Evolutionary conservation across 495 filamentous ascomycete genomes (phyloP), one percentile per base, ranked within the genome.

Genomic region (Annulohypoxylon maeteangense): DNA sequence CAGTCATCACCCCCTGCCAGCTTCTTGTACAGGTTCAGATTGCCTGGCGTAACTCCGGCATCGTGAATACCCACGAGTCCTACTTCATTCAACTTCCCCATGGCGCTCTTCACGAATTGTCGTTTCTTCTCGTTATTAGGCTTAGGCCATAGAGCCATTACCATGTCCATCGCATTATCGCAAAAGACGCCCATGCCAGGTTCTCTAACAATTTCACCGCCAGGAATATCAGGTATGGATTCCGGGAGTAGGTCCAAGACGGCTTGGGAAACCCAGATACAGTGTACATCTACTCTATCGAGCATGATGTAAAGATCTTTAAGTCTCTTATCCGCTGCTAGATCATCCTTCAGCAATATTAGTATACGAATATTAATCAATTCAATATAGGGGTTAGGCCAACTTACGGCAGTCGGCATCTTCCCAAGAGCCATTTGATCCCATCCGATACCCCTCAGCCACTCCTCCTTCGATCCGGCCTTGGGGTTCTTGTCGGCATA

Each of bases 121-220:
- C 74, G 78, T 61, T 86, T 89, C 62, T 81, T 80, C 12, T 78
- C 79, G 4, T 67, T 70, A 44, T 79, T 79, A 1, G 87, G 88
- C 58, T 81, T 83, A 1, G 87, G 87, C 81, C 86, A 89, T 12
- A 86, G 56, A 8, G 78, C 74, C 48, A 79, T 77, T 16, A 90
- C 82, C 22, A 89, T 77, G 56, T 89, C 88, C 83, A 90, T 89
- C 1, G 88, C 87, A 74, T 90, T 90, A 72, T 91, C 89, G 70
- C 89, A 91, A 73, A 90, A 90, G 8, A 91, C 88, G n/a, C 89
- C 89, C 71, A 79, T 80, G 1, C 88, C 87, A 0, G 88, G 88
- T 3, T 81, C 72, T 14, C 80, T 79, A 8, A 87, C 75, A 16
- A 90, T 81, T 47, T 89, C 85, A 0, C 89, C 89, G 1, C 89